Evolutionary conservation across 164 flowering plant species (phyloP), one percentile per base, ranked within the genome.

Genomic region (Vitis rupestris): DNA sequence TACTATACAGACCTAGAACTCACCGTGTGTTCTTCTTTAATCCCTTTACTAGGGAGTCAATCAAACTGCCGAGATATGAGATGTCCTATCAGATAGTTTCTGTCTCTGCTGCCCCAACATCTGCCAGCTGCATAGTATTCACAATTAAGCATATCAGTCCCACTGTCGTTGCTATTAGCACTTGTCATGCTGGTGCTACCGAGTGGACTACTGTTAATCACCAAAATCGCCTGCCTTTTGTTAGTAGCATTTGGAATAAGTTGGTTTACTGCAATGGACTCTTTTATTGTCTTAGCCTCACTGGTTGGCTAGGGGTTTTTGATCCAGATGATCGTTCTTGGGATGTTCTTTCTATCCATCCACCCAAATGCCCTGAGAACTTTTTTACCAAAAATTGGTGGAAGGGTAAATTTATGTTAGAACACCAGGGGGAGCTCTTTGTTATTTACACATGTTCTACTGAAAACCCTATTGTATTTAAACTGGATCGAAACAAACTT

Each of bases 201-300:
- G 77, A 76, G 52, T 87, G 91, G 91, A 73, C 74, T 10, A 82
- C 87, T 44, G 80, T 66, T 58, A 83, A 80, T 66, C 73, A 77
- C 76, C 84, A 72, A 31, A 85, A 82, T 47, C 85, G 84, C 13
- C 59, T 87, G 77, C 89, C 86, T 30, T 85, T 87, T 69, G 84
- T 83, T 0, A 80, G 86, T 66, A 82, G 84, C 56, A 83, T 82
- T 29, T 85, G 86, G 91, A 85, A 83, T 64, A 87, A 85, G 73
- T 55, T 83, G 59, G 89, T 85, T 69, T 86, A 78, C 78, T 86
- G 83, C 77, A 77, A 75, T 53, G 88, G 84, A 3, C 59, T 69
- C 23, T 86, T 86, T 65, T 82, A 80, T 64, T 85, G 88, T 62
- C 74, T 85, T 4, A 85, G 87, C 68, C 82, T 80, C 49, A 86